These are phyloP conservation scores for Rauvolfia tetraphylla DNA, from an alignment of 257 asterid species.

Conservation along the genomic window DNA sequence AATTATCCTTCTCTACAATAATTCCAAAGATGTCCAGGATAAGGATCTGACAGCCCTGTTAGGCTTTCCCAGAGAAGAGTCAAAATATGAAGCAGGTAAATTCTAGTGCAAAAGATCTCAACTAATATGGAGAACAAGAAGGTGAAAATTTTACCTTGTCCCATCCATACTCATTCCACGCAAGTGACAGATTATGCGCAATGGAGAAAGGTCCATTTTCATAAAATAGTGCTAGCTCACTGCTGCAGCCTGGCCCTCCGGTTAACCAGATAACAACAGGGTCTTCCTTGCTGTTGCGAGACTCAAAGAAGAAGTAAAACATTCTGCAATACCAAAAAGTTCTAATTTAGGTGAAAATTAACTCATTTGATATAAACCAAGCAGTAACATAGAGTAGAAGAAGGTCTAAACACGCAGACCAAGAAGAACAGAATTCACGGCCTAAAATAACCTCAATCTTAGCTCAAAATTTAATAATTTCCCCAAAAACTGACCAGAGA, in stretches of 20 bases:
- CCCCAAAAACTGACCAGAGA: background rate
- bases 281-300: constrained; percentile 63
- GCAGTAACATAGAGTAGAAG: background rate
- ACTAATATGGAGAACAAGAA: background rate
- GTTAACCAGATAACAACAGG: constrained; percentile 96
- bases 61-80: background rate
- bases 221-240: constrained; percentile 90
- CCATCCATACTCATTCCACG: constrained; percentile 71
- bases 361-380: background rate
- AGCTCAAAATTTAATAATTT: background rate
- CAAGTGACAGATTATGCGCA: constrained; percentile 67
- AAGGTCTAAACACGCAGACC: background rate
- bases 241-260: constrained; percentile 98
- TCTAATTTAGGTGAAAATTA: background rate
- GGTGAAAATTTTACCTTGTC: constrained; percentile 28
- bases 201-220: constrained; percentile 86
- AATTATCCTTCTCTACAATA: background rate
- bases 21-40: background rate
- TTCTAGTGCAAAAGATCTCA: background rate
- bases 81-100: background rate
- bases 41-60: background rate
- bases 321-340: constrained; percentile 37
- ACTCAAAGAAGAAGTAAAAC: constrained; percentile 89
- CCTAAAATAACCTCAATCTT: background rate
- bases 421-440: background rate